Base-by-base conservation (phyloP, 805 yeast species). In the Sporopachydermia lactativora region DNA sequence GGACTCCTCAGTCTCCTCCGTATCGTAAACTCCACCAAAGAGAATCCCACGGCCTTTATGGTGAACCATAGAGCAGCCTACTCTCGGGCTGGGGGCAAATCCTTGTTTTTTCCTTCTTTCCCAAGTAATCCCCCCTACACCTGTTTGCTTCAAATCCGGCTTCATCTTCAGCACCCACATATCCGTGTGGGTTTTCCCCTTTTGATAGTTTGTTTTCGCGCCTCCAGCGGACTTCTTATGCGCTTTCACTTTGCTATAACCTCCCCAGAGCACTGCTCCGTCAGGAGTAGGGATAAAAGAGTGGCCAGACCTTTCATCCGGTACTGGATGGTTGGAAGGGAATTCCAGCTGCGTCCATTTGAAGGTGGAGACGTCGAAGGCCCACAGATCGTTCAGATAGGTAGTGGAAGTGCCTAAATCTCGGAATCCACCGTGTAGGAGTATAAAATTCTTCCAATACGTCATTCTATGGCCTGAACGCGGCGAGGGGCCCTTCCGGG, bases 1-100 rank as follows among this genome's bases (percentile, higher is more conserved):
- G 41, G 81, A 73, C 59, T 92, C 97, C 57, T 89, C 97, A 11
- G 95, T 89, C 59, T 89, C 98, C 50, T 88, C 95, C 45, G 72
- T 82, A 58, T 89, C 97, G 52, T 73, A 88, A 11, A 92, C 98
- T 51, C 97, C 97, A 34, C 97, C 97, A 62, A 89, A 92, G 53
- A 88, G 52, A 5, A 89, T 70, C 43, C 96, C 96, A 63, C 96
- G 75, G 43, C 94, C 94, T 51, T 83, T 81, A 59, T 89, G 97
- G 48, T 69, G 69, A 5, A 77, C 86, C 78, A 89, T 73, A 3
- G 94, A 78, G 53, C 94, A 81, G 0, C 98, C 97, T n/a, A 84
- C 96, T 51, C 97, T 71, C 11, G 96, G 82, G 1, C 89, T 74
- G 3, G 96, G 96, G 45, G 79, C 86, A 55, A 79, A 82, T 3